These are phyloP conservation scores for Pseudocercospora macadamiae DNA, from an alignment of 2,329 filamentous ascomycete genomes.

Conservation along the genomic window DNA sequence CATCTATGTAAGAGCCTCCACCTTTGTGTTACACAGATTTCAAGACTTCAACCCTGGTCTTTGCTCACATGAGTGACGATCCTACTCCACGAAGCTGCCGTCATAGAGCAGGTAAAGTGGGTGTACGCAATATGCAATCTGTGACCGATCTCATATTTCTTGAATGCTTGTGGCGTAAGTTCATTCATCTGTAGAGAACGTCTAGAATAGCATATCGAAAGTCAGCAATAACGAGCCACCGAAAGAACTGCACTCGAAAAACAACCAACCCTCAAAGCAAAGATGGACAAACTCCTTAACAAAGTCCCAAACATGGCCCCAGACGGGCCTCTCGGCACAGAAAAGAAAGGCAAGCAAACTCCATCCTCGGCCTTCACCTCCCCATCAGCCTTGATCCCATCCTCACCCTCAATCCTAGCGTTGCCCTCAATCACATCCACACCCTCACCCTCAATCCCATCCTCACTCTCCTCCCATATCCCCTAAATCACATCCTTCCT, in stretches of 20 bases:
- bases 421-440: no score
- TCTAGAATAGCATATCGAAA: no score
- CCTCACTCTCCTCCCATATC: background rate
- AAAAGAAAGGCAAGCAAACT: conserved; percentile 30
- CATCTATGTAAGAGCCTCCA: background rate
- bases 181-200: no score
- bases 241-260: background rate
- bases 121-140: no score
- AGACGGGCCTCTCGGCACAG: conserved; percentile 31
- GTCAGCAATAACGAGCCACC: no score
- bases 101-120: background rate
- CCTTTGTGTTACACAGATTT: background rate
- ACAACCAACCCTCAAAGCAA: background rate
- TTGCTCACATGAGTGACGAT: background rate
- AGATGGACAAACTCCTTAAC: conserved; percentile 22
- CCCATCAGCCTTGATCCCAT: background rate
- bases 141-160: no score
- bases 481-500: background rate
- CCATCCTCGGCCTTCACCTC: background rate
- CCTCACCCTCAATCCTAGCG: background rate
- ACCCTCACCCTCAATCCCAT: background rate
- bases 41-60: background rate
- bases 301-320: conserved; percentile 32
- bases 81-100: conserved; percentile 1
- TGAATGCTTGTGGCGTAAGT: no score